Evolutionary conservation across 805 yeast species (phyloP).

Genomic region (Grigorovia jiainica): DNA sequence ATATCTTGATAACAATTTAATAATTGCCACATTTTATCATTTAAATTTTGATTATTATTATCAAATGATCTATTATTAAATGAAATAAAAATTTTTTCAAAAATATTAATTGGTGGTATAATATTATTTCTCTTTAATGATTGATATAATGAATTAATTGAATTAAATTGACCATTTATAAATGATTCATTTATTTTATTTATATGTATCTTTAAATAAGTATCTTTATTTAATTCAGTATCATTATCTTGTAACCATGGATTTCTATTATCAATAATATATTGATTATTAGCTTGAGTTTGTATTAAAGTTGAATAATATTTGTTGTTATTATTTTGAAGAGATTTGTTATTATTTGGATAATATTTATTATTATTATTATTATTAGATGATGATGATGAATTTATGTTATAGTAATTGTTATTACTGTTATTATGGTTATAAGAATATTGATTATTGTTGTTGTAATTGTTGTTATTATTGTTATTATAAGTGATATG

Average conservation of each 20-base stretch:
- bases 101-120: slow-evolving; percentile 43
- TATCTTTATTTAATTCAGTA: slow-evolving; percentile 21
- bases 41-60: slow-evolving; percentile 44
- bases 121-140: slow-evolving; percentile 34
- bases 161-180: slow-evolving; percentile 24
- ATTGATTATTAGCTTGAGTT: neutral
- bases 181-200: slow-evolving; percentile 25
- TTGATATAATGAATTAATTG: slow-evolving; percentile 32
- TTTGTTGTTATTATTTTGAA: neutral
- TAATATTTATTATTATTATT: too few relatives aligned
- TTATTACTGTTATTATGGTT: neutral
- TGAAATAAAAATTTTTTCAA: slow-evolving; percentile 47
- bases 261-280: slow-evolving; percentile 2
- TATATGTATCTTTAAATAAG: slow-evolving; percentile 26
- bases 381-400: too few relatives aligned
- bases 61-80: slow-evolving; percentile 41
- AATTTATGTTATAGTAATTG: neutral
- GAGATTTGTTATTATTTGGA: neutral
- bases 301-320: slow-evolving; percentile 4
- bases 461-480: neutral
- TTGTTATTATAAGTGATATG: too few relatives aligned
- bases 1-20: slow-evolving; percentile 62
- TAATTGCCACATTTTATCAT: slow-evolving; percentile 51
- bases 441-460: neutral
- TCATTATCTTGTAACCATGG: slow-evolving; percentile 28